phyloP scores from a whole-genome alignment of 2,329 filamentous ascomycete species.

The Fusarium beomiforme region DNA sequence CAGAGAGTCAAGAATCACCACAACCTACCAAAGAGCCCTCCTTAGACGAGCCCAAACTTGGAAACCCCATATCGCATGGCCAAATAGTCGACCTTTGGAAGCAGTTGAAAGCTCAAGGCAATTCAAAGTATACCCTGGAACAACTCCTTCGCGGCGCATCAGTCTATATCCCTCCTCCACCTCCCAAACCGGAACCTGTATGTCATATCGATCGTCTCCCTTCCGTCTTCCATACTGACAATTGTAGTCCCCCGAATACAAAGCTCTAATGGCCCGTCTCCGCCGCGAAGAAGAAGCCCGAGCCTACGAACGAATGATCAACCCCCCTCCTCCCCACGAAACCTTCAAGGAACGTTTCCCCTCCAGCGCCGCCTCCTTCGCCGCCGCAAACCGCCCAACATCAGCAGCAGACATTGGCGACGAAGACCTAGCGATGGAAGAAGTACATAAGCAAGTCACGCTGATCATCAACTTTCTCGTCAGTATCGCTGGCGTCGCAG shows the following conservation, averaged over 20 bases:
- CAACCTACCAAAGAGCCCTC: slow-evolving; percentile 59
- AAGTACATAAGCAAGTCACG: slow-evolving; percentile 82
- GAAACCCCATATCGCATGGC: slow-evolving; percentile 76
- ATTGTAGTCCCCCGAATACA: slow-evolving; percentile 78
- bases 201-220: slow-evolving; percentile 48
- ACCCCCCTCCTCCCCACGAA: slow-evolving; percentile 65
- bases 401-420: slow-evolving; percentile 60
- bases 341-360: slow-evolving; percentile 70
- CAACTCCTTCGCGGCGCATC: slow-evolving; percentile 75
- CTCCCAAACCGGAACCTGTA: slow-evolving; percentile 81
- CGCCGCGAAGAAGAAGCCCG: slow-evolving; percentile 84
- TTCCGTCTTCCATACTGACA: background rate
- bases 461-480: slow-evolving; percentile 91
- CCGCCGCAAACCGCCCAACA: slow-evolving; percentile 61
- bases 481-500: slow-evolving; percentile 82
- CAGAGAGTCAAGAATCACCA: slow-evolving; percentile 8
- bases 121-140: slow-evolving; percentile 66
- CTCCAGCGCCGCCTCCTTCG: slow-evolving; percentile 63
- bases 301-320: slow-evolving; percentile 83
- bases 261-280: slow-evolving; percentile 85
- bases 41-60: slow-evolving; percentile 61
- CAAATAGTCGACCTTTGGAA: slow-evolving; percentile 74
- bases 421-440: slow-evolving; percentile 74
- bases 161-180: slow-evolving; percentile 82
- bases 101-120: slow-evolving; percentile 53